Evolutionary conservation across 768 basidiomycete species (phyloP).

Genomic region (Neoboletus subvelutipes): DNA sequence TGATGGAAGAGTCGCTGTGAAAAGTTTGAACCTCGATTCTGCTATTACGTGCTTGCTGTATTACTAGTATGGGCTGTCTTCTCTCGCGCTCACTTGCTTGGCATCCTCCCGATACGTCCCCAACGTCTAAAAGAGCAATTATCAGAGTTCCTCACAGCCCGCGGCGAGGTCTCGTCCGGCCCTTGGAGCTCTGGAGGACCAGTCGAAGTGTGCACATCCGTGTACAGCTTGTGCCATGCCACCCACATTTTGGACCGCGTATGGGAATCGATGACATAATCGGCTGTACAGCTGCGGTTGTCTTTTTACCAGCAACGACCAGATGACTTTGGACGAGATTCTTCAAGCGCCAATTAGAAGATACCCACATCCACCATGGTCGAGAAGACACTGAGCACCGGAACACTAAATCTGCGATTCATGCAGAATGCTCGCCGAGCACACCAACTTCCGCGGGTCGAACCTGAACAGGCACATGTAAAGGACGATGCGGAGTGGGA

Average conservation of each 20-base stretch:
- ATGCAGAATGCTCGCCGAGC: conserved; percentile 70
- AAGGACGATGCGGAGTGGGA: conserved; percentile 69
- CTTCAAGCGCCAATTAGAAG: background rate
- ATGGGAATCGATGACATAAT: conserved; percentile 27
- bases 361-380: conserved; percentile 14
- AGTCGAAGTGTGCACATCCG: background rate
- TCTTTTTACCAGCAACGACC: background rate
- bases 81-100: background rate
- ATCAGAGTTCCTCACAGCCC: background rate
- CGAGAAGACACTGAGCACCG: conserved; percentile 57
- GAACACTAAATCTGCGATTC: conserved; percentile 65
- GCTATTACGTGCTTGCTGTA: conserved; percentile 12
- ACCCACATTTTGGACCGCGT: background rate
- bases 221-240: conserved; percentile 8
- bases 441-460: conserved; percentile 49
- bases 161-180: background rate
- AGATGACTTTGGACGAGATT: background rate
- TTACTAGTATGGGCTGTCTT: background rate
- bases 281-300: background rate
- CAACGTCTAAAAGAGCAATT: background rate
- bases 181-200: background rate
- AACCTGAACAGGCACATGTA: conserved; percentile 52
- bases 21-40: background rate
- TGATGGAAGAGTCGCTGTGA: conserved; percentile 1
- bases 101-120: background rate